Percentiles rank a stretch among this genome's conserved stretches.
Conservation (phyloP, 2,329 filamentous ascomycete species). For the Hymenoscyphus salicellus region DNA sequence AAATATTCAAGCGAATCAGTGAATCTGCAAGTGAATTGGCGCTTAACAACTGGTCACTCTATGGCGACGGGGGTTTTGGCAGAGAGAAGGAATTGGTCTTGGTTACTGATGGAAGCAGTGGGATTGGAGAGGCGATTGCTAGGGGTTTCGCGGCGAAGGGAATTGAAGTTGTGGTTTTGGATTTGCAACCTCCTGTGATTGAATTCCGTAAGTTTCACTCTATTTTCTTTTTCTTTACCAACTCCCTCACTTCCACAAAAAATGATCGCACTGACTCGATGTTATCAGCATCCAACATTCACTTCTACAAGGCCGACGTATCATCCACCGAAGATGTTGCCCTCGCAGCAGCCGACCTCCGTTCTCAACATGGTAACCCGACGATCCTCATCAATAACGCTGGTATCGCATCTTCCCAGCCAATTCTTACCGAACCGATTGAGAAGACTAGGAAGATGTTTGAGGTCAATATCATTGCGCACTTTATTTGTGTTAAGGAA, state of each 20-base stretch:
- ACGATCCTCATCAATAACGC: conserved; percentile 73
- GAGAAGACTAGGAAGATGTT: conserved; percentile 65
- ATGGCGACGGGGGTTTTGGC: conserved; percentile 53
- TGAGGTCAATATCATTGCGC: conserved; percentile 66
- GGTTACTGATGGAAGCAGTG: conserved; percentile 70
- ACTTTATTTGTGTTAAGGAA: conserved; percentile 63
- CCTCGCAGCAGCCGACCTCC: conserved; percentile 51
- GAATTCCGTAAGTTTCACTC: conserved; percentile 46
- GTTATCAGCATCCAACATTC: conserved; percentile 46
- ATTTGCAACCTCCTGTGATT: conserved; percentile 66
- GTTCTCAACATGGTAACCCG: conserved; percentile 56
- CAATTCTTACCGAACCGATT: conserved; percentile 56
- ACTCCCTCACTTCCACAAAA: neutral
- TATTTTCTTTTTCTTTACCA: neutral
- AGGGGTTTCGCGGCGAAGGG: conserved; percentile 61
- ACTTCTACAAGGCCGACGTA: conserved; percentile 69
- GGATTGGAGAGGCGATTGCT: conserved; percentile 68
- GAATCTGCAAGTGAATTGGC: conserved; percentile 49
- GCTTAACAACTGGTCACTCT: conserved; percentile 45
- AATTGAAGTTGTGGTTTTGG: conserved; percentile 68
- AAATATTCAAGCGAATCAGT: conserved; percentile 48
- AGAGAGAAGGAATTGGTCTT: conserved; percentile 64
- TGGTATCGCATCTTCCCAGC: conserved; percentile 60
- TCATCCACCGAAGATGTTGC: conserved; percentile 54
- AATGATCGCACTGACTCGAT: neutral